phyloP scores from a whole-genome alignment of 2,329 filamentous ascomycete genomes.

The Trichoderma sp. region DNA sequence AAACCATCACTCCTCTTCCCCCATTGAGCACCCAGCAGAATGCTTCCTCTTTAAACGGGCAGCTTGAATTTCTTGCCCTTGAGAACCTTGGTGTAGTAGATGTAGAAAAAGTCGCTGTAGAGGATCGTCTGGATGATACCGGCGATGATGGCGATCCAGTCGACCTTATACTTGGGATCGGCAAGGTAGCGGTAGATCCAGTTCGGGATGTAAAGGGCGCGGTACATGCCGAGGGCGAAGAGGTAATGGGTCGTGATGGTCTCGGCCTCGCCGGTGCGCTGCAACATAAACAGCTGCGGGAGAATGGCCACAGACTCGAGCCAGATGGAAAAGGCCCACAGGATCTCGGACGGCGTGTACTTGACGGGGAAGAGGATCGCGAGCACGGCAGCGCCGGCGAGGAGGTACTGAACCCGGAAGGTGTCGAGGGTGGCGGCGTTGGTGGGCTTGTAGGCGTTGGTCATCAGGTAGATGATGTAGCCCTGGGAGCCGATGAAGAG shows the following conservation, averaged over 20 bases:
- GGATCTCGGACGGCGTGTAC: constrained; percentile 81
- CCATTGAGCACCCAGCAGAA: constrained; percentile 2
- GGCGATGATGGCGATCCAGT: constrained; percentile 85
- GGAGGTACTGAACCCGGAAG: constrained; percentile 93
- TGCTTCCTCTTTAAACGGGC: constrained; percentile 62
- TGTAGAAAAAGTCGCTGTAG: constrained; percentile 99
- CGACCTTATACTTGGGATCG: constrained; percentile 71
- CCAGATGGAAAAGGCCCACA: constrained; percentile 99
- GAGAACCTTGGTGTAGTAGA: constrained; percentile 96
- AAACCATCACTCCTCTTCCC: background rate
- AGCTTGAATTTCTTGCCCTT: constrained; percentile 88
- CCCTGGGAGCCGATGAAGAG: constrained; percentile 87
- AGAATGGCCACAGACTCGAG: constrained; percentile 95
- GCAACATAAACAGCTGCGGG: constrained; percentile 96
- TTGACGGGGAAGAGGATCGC: constrained; percentile 83
- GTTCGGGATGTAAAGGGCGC: constrained; percentile 96
- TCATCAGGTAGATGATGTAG: constrained; percentile 98
- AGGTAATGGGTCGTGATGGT: constrained; percentile 99
- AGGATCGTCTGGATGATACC: constrained; percentile 91
- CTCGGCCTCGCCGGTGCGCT: constrained; percentile 95
- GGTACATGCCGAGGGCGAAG: constrained; percentile 87
- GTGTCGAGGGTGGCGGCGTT: constrained; percentile 97
- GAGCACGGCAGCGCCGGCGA: constrained; percentile 76
- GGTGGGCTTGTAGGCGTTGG: constrained; percentile 94
- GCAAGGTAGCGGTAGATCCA: constrained; percentile 91